A percentile compares a stretch with the other conserved stretches of the same genome.
phyloP scores from a whole-genome alignment of 805 yeast genomes.

The Ogataea angusta region DNA sequence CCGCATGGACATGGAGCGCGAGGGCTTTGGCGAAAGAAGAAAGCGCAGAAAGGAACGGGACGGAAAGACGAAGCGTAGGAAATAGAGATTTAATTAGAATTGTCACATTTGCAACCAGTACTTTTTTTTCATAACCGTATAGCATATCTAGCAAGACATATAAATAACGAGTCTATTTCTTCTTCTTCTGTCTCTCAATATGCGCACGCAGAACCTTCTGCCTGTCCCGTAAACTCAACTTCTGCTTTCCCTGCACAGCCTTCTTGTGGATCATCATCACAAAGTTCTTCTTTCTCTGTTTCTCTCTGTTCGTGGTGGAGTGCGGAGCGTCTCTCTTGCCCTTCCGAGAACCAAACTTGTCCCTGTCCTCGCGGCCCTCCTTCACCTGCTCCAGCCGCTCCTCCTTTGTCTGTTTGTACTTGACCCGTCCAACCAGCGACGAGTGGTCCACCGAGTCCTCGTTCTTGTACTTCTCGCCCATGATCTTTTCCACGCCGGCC shows the following conservation, averaged over 20 bases:
- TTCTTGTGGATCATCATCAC: slow-evolving; percentile 98
- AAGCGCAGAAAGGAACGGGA: slow-evolving; percentile 20
- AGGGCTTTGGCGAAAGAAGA: slow-evolving; percentile 70
- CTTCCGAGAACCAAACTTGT: slow-evolving; percentile 82
- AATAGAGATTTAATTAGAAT: neutral
- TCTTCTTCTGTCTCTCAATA: slow-evolving; percentile 85
- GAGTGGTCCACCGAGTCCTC: slow-evolving; percentile 87
- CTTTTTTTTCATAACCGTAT: too few relatives aligned
- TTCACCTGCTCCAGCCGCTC: slow-evolving; percentile 82
- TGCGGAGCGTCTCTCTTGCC: slow-evolving; percentile 76
- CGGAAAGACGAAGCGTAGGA: slow-evolving; percentile 5
- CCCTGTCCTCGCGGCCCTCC: slow-evolving; percentile 94
- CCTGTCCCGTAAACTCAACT: slow-evolving; percentile 84
- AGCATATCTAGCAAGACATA: too few relatives aligned
- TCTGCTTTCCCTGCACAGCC: slow-evolving; percentile 91
- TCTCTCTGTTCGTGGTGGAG: slow-evolving; percentile 93
- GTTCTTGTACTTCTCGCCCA: slow-evolving; percentile 57
- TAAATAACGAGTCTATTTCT: slow-evolving; percentile 38
- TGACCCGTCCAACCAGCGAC: slow-evolving; percentile 70
- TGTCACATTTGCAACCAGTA: too few relatives aligned
- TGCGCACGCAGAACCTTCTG: slow-evolving; percentile 86
- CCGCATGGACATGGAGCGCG: slow-evolving; percentile 89
- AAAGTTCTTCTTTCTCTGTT: slow-evolving; percentile 97
- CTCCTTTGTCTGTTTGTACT: slow-evolving; percentile 82
- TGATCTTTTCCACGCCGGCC: slow-evolving; percentile 79